Evolutionary conservation across 169 alveolate genomes (phyloP).

Genomic region (Plasmodium gonderi): DNA sequence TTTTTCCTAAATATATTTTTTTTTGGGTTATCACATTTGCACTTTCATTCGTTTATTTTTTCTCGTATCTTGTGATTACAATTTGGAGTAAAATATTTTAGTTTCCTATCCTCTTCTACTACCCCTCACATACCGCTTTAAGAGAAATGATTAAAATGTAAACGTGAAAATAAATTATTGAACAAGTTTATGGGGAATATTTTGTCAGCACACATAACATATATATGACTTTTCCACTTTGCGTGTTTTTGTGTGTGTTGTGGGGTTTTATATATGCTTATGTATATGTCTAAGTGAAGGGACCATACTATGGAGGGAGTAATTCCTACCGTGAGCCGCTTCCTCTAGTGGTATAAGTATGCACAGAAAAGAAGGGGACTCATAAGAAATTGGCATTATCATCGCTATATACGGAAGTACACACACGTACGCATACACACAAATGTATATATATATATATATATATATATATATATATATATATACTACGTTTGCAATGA

Average conservation of each 20-base stretch:
- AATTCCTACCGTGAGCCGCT: background rate
- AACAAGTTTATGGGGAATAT: background rate
- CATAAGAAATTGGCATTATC: background rate
- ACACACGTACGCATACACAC: too few species aligned
- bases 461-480: too few species aligned
- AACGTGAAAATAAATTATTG: background rate
- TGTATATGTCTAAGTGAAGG: too few species aligned
- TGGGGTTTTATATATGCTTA: too few species aligned
- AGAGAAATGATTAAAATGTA: background rate
- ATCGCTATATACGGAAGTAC: too few species aligned
- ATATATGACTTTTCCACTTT: background rate
- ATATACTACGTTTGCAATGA: background rate
- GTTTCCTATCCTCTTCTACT: background rate
- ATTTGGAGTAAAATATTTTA: background rate
- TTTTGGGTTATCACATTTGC: background rate
- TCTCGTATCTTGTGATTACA: background rate
- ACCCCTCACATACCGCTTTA: background rate
- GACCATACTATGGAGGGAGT: background rate
- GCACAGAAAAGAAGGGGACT: background rate
- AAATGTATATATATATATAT: too few species aligned
- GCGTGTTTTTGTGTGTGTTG: background rate
- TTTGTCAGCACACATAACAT: background rate
- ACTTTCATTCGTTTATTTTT: too few species aligned
- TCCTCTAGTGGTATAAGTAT: background rate
- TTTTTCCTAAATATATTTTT: background rate